phyloP scores from a whole-genome alignment of 306 rosid species.

The Rosa multiflora region DNA sequence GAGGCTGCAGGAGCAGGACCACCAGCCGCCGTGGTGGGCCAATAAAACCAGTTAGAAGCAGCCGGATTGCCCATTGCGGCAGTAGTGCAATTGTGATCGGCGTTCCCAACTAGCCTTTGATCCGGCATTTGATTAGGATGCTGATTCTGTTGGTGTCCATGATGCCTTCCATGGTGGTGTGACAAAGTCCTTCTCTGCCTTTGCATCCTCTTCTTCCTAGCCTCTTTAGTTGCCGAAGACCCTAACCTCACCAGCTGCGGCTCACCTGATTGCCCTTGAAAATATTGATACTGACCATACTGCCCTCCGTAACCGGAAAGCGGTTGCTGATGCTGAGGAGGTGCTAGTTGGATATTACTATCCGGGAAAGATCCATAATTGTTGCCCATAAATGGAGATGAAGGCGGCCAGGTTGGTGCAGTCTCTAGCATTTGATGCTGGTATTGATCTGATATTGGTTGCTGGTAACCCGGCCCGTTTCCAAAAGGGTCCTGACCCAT shows the following conservation, averaged over 20 bases:
- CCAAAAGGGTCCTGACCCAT: conserved; percentile 31
- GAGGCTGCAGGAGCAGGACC: neutral
- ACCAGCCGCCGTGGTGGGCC: conserved; percentile 49
- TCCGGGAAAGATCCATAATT: conserved; percentile 54
- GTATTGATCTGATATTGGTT: conserved; percentile 19
- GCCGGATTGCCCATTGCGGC: conserved; percentile 16
- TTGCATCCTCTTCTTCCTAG: conserved; percentile 93
- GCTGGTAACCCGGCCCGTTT: conserved; percentile 9
- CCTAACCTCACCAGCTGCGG: conserved; percentile 59
- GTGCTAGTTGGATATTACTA: conserved; percentile 21
- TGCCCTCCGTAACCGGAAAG: conserved; percentile 47
- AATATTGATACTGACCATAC: conserved; percentile 45
- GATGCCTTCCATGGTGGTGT: conserved; percentile 49
- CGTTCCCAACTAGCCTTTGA: conserved; percentile 32
- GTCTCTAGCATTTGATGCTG: conserved; percentile 55
- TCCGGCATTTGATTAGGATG: conserved; percentile 39
- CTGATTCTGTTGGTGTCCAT: conserved; percentile 33
- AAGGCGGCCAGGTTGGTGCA: conserved; percentile 58
- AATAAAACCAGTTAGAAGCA: conserved; percentile 64
- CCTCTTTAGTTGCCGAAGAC: conserved; percentile 86
- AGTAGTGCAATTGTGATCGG: conserved; percentile 40
- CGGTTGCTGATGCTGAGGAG: conserved; percentile 21
- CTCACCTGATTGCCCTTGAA: conserved; percentile 42
- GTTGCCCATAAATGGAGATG: conserved; percentile 50
- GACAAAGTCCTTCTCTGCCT: conserved; percentile 63